Percentiles rank a stretch among this genome's conserved stretches.
These are phyloP conservation scores for Adansonia grandidieri DNA, from an alignment of 441 rosid genomes.

Conservation along the genomic window DNA sequence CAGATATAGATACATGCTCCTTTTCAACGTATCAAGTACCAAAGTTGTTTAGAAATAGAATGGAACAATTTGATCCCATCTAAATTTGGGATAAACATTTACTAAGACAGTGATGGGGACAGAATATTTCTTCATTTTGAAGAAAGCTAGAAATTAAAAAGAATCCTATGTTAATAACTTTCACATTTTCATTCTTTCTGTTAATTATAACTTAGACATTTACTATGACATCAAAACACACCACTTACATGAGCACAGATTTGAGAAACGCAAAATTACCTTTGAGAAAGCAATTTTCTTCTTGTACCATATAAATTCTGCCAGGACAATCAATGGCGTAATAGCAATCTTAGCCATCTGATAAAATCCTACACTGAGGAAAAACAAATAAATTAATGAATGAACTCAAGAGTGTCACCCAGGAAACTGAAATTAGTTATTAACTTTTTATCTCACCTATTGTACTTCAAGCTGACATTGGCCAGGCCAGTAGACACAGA, in stretches of 20 bases:
- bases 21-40: not conserved
- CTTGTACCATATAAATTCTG: conserved; percentile 74
- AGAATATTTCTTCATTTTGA: not conserved
- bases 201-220: not conserved
- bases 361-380: conserved; percentile 82
- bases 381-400: conserved; percentile 13
- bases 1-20: not conserved
- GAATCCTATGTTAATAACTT: not conserved
- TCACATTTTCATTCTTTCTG: not conserved
- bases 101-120: not conserved
- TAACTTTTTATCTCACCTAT: conserved; percentile 57
- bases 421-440: conserved; percentile 10
- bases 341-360: conserved; percentile 96
- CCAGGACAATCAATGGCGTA: conserved; percentile 85
- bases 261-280: conserved; percentile 40
- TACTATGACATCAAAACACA: not conserved
- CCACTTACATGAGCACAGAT: not conserved
- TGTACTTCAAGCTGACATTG: conserved; percentile 93
- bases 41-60: not conserved
- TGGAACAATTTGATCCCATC: not conserved
- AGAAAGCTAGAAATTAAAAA: not conserved
- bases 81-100: not conserved
- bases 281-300: conserved; percentile 71
- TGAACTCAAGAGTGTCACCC: not conserved
- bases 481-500: conserved; percentile 93